Conservation (phyloP, 139 green algal species). For the Picochlorum costavermella region DNA sequence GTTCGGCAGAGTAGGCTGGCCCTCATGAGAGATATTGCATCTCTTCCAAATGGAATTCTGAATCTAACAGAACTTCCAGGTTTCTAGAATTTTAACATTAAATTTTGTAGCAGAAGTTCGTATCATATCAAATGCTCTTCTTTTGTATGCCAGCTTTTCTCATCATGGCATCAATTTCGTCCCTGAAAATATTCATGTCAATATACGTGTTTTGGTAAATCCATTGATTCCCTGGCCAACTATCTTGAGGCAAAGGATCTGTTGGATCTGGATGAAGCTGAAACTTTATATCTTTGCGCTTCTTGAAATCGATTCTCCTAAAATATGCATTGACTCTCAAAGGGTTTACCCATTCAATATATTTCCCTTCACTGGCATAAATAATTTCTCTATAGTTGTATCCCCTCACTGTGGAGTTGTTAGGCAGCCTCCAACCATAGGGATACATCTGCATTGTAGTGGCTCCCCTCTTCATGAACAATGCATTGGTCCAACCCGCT, state of each 20-base stretch:
- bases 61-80: conserved; percentile 86
- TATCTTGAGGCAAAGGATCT: conserved; percentile 15
- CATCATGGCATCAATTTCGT: conserved; percentile 26
- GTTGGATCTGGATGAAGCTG: conserved; percentile 24
- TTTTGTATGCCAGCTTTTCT: conserved; percentile 9
- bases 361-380: conserved; percentile 18
- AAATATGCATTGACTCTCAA: conserved; percentile 24
- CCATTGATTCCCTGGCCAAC: conserved; percentile 30
- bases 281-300: conserved; percentile 8
- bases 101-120: not conserved
- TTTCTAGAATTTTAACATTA: conserved; percentile 55
- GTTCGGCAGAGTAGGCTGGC: conserved; percentile 78
- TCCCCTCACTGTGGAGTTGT: conserved; percentile 22
- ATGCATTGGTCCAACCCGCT: conserved; percentile 34
- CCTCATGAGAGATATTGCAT: conserved; percentile 69
- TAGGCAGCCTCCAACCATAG: conserved; percentile 32
- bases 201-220: conserved; percentile 37
- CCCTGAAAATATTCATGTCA: conserved; percentile 25
- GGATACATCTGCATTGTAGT: conserved; percentile 20
- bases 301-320: conserved; percentile 22
- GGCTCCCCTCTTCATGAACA: conserved; percentile 35
- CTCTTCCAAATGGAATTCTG: conserved; percentile 68
- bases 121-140: not conserved
- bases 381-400: conserved; percentile 39
- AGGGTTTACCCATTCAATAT: conserved; percentile 33